phyloP scores from a whole-genome alignment of 169 alveolate species.

The Plasmodium billcollinsi region DNA sequence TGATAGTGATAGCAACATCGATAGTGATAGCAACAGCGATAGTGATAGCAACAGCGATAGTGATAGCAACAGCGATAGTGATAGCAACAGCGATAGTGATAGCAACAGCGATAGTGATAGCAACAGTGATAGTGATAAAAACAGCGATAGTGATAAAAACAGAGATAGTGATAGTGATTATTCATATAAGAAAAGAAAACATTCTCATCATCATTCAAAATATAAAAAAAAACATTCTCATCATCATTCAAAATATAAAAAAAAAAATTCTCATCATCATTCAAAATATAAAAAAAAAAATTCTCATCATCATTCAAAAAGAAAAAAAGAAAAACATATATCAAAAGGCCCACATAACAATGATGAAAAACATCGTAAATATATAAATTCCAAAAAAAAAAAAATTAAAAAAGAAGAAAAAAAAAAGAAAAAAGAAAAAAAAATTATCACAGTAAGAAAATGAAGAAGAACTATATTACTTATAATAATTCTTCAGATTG shows the following conservation, averaged over 20 bases:
- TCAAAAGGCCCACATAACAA: no score
- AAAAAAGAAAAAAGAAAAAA: no score
- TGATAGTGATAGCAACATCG: conserved; percentile 17
- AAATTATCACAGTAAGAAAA: no score
- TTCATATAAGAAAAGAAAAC: neutral
- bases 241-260: neutral
- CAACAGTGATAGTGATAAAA: neutral
- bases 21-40: neutral
- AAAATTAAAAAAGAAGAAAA: no score
- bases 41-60: conserved; percentile 11
- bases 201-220: no score
- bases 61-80: neutral
- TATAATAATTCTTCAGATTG: no score
- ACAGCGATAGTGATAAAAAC: neutral
- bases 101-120: neutral
- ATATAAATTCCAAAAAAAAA: no score
- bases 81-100: neutral
- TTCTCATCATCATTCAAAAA: neutral
- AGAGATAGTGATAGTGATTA: conserved; percentile 10
- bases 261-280: conserved; percentile 2
- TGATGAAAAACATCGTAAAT: no score
- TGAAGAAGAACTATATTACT: no score
- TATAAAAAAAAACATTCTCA: no score
- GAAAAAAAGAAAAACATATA: no score
- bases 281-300: conserved; percentile 3